Evolutionary conservation across 2,329 filamentous ascomycete species (phyloP).

Genomic region (Aspergillus caelatus): DNA sequence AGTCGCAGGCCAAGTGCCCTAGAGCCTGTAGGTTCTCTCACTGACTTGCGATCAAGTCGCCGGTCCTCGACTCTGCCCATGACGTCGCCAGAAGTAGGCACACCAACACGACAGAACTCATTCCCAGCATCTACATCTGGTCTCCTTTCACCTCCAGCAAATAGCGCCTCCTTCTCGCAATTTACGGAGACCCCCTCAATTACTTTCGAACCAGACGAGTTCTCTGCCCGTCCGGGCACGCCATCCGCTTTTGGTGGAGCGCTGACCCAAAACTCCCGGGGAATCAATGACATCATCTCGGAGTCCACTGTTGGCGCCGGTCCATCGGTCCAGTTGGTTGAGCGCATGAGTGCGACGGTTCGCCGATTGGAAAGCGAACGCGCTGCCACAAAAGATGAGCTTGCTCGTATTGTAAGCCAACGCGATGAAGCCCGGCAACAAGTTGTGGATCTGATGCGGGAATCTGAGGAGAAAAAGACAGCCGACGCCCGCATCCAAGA

Average conservation of each 20-base stretch:
- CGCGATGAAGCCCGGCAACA: conserved; percentile 89
- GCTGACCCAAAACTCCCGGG: conserved; percentile 51
- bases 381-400: conserved; percentile 83
- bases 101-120: conserved; percentile 52
- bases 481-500: conserved; percentile 63
- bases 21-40: conserved; percentile 41
- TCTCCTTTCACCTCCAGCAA: conserved; percentile 33
- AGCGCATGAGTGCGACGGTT: conserved; percentile 92
- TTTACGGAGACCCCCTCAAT: conserved; percentile 39
- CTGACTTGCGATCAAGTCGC: conserved; percentile 45
- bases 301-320: conserved; percentile 88
- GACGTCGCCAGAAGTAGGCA: conserved; percentile 40
- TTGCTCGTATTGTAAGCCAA: conserved; percentile 77
- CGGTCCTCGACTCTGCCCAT: conserved; percentile 43
- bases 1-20: conserved; percentile 43
- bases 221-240: conserved; percentile 39
- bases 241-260: conserved; percentile 43
- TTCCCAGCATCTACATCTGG: conserved; percentile 35
- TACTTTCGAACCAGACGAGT: conserved; percentile 53
- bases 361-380: conserved; percentile 90
- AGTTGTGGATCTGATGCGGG: conserved; percentile 87
- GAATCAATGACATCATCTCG: conserved; percentile 81
- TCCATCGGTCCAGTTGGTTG: conserved; percentile 90
- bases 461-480: conserved; percentile 71
- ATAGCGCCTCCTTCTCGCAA: conserved; percentile 21